Evolutionary conservation across 108 stramenopile species (phyloP).

Genomic region (Chaetoceros muelleri): DNA sequence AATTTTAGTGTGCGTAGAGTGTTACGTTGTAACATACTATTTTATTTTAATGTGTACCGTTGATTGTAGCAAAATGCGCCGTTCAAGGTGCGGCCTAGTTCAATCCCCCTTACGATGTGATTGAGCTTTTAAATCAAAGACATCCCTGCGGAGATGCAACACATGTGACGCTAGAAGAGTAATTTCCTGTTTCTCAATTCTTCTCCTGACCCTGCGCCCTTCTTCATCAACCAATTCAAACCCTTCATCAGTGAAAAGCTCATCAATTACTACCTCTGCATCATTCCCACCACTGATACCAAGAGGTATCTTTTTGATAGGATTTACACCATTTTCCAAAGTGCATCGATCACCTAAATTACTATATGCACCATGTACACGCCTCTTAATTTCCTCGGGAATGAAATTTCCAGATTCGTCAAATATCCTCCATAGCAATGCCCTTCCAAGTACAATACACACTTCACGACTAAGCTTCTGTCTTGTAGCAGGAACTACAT

Average conservation of each 20-base stretch:
- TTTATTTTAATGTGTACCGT: too few species aligned
- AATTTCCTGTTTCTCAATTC: constrained; percentile 4
- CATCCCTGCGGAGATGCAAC: too few species aligned
- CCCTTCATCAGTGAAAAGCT: background rate
- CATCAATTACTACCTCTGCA: constrained; percentile 8
- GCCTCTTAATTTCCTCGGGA: too few species aligned
- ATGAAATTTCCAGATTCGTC: too few species aligned
- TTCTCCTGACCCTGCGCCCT: constrained; percentile 1
- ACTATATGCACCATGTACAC: constrained; percentile 6
- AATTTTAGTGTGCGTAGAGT: too few species aligned
- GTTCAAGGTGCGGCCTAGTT: too few species aligned
- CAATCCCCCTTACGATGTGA: too few species aligned
- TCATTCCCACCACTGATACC: background rate
- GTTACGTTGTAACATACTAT: too few species aligned
- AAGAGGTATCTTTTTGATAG: constrained; percentile 2
- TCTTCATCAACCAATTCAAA: constrained; percentile 1
- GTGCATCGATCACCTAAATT: constrained; percentile 1
- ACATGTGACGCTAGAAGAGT: too few species aligned
- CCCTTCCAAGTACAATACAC: constrained; percentile 6
- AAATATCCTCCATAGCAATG: too few species aligned
- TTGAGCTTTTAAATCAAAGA: too few species aligned
- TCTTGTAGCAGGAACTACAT: constrained; percentile 9
- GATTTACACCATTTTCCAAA: constrained; percentile 1
- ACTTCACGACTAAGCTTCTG: background rate
- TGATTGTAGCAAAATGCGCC: too few species aligned